These are phyloP conservation scores for Alternaria triticimaculans DNA, from an alignment of 2,329 filamentous ascomycete species.

Conservation along the genomic window DNA sequence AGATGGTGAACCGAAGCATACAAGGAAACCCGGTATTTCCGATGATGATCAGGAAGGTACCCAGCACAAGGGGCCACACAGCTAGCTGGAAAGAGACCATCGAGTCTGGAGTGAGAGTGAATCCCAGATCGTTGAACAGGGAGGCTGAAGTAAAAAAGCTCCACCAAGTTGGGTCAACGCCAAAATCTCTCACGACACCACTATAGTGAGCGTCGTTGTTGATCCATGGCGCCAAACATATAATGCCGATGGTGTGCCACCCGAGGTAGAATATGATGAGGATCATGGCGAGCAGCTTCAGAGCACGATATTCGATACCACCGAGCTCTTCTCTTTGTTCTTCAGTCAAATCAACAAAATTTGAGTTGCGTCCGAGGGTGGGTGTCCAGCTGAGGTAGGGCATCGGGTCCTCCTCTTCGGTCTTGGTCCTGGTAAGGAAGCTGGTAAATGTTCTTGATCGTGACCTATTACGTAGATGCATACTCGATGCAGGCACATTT, in stretches of 20 bases:
- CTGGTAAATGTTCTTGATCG: constrained; percentile 63
- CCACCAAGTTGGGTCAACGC: constrained; percentile 82
- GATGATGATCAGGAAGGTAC: constrained; percentile 88
- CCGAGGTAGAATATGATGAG: constrained; percentile 80
- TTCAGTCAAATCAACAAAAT: constrained; percentile 85
- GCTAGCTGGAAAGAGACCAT: constrained; percentile 88
- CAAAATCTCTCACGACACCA: constrained; percentile 64
- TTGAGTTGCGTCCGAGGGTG: constrained; percentile 90
- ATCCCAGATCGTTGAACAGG: constrained; percentile 94
- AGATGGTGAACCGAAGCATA: constrained; percentile 93
- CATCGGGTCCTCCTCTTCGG: constrained; percentile 62
- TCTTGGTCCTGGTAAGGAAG: constrained; percentile 63
- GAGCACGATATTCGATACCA: constrained; percentile 91
- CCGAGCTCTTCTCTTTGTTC: constrained; percentile 94
- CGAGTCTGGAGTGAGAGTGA: constrained; percentile 88
- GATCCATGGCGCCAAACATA: constrained; percentile 84
- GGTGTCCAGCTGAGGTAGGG: constrained; percentile 95
- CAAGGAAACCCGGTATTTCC: constrained; percentile 96
- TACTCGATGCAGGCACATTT: constrained; percentile 17
- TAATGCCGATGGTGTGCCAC: constrained; percentile 78
- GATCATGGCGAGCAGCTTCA: constrained; percentile 84
- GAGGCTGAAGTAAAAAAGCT: constrained; percentile 87
- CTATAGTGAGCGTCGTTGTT: constrained; percentile 65
- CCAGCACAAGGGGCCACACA: constrained; percentile 75
- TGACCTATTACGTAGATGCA: constrained; percentile 35